These are phyloP conservation scores for Xenoacremonium recifei DNA, from an alignment of 2,329 filamentous ascomycete species.

Conservation along the genomic window DNA sequence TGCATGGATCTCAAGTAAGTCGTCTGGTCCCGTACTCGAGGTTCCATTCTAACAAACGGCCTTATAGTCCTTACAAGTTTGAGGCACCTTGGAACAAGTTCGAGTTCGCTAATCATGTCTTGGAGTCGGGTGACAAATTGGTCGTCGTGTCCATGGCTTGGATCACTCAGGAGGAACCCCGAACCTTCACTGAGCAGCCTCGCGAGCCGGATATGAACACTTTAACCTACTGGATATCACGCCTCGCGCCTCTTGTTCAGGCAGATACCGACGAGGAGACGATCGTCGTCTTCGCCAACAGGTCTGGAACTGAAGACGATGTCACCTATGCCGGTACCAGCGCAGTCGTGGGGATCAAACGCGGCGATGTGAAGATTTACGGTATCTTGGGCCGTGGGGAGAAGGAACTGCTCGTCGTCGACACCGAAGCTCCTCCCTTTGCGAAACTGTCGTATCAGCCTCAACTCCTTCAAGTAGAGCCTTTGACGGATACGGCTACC, in stretches of 20 bases:
- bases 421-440: slow-evolving; percentile 49
- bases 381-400: slow-evolving; percentile 70
- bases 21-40: too few relatives aligned
- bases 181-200: slow-evolving; percentile 44
- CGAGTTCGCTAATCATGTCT: slow-evolving; percentile 53
- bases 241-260: slow-evolving; percentile 65
- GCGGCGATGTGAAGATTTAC: slow-evolving; percentile 66
- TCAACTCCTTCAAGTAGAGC: background rate
- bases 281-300: slow-evolving; percentile 69
- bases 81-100: slow-evolving; percentile 37
- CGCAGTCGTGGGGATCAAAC: slow-evolving; percentile 64
- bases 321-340: slow-evolving; percentile 73
- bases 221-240: slow-evolving; percentile 70
- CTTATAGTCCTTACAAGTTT: slow-evolving; percentile 34
- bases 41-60: slow-evolving; percentile 5
- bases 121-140: slow-evolving; percentile 56
- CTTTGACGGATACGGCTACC: background rate
- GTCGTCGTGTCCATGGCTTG: slow-evolving; percentile 77
- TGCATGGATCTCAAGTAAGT: slow-evolving; percentile 62
- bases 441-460: slow-evolving; percentile 42
- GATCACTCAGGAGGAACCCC: slow-evolving; percentile 59
- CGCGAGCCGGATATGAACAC: slow-evolving; percentile 70
- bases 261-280: slow-evolving; percentile 54
- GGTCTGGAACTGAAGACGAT: slow-evolving; percentile 64
- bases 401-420: slow-evolving; percentile 66